These are phyloP conservation scores for Sporobolus alterniflorus DNA, from an alignment of 202 grass and related monocot genomes.

Conservation along the genomic window DNA sequence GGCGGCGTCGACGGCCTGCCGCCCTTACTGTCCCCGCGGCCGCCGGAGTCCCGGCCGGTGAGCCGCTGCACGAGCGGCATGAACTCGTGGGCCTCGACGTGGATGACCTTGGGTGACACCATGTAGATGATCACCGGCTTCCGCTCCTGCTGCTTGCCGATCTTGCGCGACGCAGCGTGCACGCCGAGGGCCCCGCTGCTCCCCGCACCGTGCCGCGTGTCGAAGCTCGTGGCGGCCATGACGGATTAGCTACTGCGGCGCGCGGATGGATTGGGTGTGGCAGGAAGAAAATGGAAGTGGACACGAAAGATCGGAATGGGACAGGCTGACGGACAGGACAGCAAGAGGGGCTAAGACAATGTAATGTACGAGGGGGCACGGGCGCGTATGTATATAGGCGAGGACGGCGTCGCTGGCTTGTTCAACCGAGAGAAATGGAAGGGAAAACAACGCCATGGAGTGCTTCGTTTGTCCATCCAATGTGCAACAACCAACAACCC, in stretches of 20 bases:
- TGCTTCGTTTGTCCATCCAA: constrained; percentile 15
- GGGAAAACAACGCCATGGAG: background rate
- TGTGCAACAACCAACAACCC: constrained; percentile 23
- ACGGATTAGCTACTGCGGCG: background rate
- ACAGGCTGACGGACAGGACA: constrained; percentile 36
- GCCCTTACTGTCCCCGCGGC: background rate
- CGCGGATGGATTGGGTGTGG: constrained; percentile 12
- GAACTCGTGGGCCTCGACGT: constrained; percentile 91
- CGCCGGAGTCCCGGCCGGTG: constrained; percentile 55
- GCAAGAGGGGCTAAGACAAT: constrained; percentile 31
- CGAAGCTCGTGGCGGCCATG: constrained; percentile 62
- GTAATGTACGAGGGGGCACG: background rate
- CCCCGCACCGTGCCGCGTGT: background rate
- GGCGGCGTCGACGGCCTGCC: constrained; percentile 4
- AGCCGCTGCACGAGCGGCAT: constrained; percentile 87
- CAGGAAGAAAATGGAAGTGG: constrained; percentile 30
- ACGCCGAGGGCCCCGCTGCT: constrained; percentile 42
- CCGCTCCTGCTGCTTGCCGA: constrained; percentile 63
- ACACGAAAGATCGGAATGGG: constrained; percentile 34
- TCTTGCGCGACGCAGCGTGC: constrained; percentile 66
- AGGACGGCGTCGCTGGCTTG: constrained; percentile 1
- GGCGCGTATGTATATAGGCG: constrained; percentile 28
- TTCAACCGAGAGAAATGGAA: constrained; percentile 27
- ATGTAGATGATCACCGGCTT: constrained; percentile 91
- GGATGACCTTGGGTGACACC: constrained; percentile 85